Evolutionary conservation across 2,329 filamentous ascomycete genomes (phyloP), one percentile per base, ranked within the genome.

Genomic region (Periglandula ipomoeae): DNA sequence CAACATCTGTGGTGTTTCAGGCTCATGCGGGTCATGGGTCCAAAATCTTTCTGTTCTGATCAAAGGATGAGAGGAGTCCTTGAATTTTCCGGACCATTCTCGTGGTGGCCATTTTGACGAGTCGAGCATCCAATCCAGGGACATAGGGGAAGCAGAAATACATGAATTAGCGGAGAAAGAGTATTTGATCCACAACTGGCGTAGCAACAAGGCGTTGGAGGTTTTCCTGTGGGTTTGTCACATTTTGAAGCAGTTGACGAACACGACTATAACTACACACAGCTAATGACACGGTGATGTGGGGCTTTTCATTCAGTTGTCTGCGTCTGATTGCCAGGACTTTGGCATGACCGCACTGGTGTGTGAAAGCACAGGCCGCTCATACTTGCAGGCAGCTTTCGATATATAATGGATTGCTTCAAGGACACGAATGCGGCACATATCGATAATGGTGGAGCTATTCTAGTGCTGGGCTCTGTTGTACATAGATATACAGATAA

Each of bases 11-110:
- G 93, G 93, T 51, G 76, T 97, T 54, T 85, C 87, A 10, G 93
- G 93, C 49, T 87, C 86, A 46, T 87, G 82, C 60, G 89, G 76
- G 34, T 64, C 78, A 44, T 95, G 88, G 88, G 70, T 96, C 20
- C 89, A 95, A 63, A 86, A 87, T 4, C 88, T 96, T 64, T 85
- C 87, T 8, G 73, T 95, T 49, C 82, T 97, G 59, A 86, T 71
- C 48, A 68, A 63, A 46, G 59, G 61, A 58, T 68, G 51, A 61
- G 23, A 11, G n/a, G 24, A 40, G 17, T 11, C 32, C 35, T 4
- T 22, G 6, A 5, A 24, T 34, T 24, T 17, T 37, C 3, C 2
- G 4, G n/a, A 26, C 17, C 23, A 26, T 11, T 41, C 19, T 34
- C n/a, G 9, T 30, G 17, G 11, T 5, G 13, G 39, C 37, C 22